Percentiles rank a stretch among this genome's conserved stretches.
phyloP scores from a whole-genome alignment of 1,284 basidiomycete species.

The Naganishia sp. region DNA sequence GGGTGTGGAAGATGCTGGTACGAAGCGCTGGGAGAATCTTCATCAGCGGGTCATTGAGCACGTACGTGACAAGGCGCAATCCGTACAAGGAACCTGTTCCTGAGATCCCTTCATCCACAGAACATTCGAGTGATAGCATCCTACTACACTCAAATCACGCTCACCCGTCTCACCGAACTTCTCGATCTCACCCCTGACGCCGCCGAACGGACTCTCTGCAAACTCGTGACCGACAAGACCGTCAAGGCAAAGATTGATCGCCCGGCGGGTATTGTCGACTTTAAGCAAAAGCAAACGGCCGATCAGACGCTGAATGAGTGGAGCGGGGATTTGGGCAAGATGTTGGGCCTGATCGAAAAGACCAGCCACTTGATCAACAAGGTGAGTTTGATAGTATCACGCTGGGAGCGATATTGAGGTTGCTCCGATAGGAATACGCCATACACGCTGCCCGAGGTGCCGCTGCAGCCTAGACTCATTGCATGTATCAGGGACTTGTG shows the following conservation, averaged over 20 bases:
- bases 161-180: constrained; percentile 77
- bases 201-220: constrained; percentile 84
- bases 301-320: constrained; percentile 95
- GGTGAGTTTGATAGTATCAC: constrained; percentile 40
- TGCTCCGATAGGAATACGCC: constrained; percentile 41
- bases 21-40: constrained; percentile 90
- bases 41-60: constrained; percentile 97
- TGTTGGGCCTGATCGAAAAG: constrained; percentile 60
- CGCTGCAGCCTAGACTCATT: constrained; percentile 3
- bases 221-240: constrained; percentile 85
- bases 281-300: constrained; percentile 70
- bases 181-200: constrained; percentile 79
- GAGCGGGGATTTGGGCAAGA: constrained; percentile 91
- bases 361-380: constrained; percentile 59
- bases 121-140: constrained; percentile 92
- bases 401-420: neutral
- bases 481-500: neutral
- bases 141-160: constrained; percentile 93
- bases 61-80: constrained; percentile 59
- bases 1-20: constrained; percentile 52
- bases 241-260: constrained; percentile 94
- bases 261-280: constrained; percentile 83
- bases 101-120: constrained; percentile 55
- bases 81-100: neutral
- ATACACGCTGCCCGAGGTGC: constrained; percentile 41